A percentile compares a stretch with the other conserved stretches of the same genome.
Conservation (phyloP, 2,329 filamentous ascomycete species). For the Ophiostoma fasciatum region DNA sequence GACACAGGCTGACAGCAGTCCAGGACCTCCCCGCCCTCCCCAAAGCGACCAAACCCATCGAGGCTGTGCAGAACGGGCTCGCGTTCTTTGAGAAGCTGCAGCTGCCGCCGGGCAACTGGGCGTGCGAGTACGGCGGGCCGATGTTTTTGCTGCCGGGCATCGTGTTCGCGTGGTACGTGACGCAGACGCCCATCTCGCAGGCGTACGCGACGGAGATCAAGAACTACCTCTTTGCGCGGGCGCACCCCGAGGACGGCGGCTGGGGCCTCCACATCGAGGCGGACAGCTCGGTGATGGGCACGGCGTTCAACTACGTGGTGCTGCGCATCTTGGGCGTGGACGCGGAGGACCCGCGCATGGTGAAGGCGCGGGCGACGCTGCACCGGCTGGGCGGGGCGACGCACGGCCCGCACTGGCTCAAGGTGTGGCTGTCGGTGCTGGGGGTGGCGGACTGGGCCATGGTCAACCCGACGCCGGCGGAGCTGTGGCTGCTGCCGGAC, state of each 20-base stretch:
- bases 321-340: conserved; percentile 71
- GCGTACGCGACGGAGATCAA: conserved; percentile 77
- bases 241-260: conserved; percentile 77
- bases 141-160: conserved; percentile 88
- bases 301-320: conserved; percentile 70
- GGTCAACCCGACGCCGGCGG: conserved; percentile 86
- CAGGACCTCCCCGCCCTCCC: conserved; percentile 64
- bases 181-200: conserved; percentile 69
- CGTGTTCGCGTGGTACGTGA: conserved; percentile 76
- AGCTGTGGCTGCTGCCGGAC: conserved; percentile 84
- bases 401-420: conserved; percentile 85
- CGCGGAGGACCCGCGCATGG: conserved; percentile 70
- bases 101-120: conserved; percentile 83
- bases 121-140: conserved; percentile 90
- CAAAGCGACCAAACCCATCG: conserved; percentile 54
- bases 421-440: conserved; percentile 82
- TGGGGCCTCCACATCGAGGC: conserved; percentile 96
- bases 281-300: conserved; percentile 84
- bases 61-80: conserved; percentile 69
- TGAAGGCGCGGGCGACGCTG: conserved; percentile 67
- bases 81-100: conserved; percentile 84
- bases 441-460: conserved; percentile 80
- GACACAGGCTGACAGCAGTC: no score
- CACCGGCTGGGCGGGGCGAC: conserved; percentile 77
- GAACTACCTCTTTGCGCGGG: conserved; percentile 78